Evolutionary conservation across 2,329 filamentous ascomycete species (phyloP).

Genomic region (Aspergillus sp.): DNA sequence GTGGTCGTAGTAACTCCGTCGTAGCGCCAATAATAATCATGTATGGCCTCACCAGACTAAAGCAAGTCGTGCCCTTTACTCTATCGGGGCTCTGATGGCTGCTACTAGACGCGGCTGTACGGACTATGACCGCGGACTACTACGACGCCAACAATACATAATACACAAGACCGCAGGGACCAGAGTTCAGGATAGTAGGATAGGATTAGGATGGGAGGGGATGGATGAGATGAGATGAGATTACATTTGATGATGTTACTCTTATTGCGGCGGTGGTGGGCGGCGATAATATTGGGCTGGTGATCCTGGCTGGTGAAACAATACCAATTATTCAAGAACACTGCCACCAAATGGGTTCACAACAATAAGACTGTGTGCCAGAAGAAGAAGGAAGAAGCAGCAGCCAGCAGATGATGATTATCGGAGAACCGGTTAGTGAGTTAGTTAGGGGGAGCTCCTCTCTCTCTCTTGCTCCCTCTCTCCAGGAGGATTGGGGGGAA

Average conservation of each 20-base stretch:
- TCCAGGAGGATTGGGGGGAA: neutral
- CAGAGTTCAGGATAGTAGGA: too few species aligned
- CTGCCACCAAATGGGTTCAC: neutral
- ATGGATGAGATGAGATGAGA: slow-evolving; percentile 2
- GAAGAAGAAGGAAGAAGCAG: neutral
- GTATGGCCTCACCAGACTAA: slow-evolving; percentile 6
- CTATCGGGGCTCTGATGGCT: slow-evolving; percentile 5
- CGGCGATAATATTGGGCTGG: too few species aligned
- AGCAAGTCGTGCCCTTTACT: neutral
- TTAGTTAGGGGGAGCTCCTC: neutral
- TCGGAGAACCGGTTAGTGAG: neutral
- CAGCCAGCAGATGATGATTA: neutral
- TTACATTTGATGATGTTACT: neutral
- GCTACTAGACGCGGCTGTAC: neutral
- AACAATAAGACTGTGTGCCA: neutral
- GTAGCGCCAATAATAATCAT: slow-evolving; percentile 9
- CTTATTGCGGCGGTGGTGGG: too few species aligned
- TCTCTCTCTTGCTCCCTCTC: neutral
- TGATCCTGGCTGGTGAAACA: neutral
- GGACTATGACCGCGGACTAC: neutral
- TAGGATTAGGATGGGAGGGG: neutral
- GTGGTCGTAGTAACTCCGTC: slow-evolving; percentile 6
- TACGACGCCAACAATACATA: neutral
- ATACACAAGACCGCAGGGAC: neutral
- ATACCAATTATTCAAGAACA: neutral